phyloP scores from a whole-genome alignment of 1,284 basidiomycete species.

The Tilletiopsis washingtonensis region DNA sequence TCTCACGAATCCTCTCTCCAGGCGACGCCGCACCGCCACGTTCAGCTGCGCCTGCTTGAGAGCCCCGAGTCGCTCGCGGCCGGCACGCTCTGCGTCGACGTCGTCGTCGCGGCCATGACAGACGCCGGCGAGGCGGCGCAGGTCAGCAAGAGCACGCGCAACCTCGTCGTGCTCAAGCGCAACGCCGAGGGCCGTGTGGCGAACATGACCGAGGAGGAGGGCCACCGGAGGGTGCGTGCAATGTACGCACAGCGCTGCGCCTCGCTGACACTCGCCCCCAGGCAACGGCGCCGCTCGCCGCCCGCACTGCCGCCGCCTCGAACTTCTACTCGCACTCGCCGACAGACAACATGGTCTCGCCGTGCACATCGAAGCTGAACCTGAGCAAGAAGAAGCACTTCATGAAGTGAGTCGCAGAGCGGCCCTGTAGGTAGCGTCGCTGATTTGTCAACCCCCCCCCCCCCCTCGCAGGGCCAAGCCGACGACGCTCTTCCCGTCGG shows the following conservation, averaged over 20 bases:
- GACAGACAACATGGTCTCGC: constrained; percentile 44
- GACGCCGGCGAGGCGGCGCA: neutral
- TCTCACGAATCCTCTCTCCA: constrained; percentile 3
- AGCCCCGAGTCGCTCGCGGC: constrained; percentile 39
- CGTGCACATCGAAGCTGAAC: constrained; percentile 45
- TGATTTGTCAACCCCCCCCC: neutral
- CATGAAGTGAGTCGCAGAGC: constrained; percentile 19
- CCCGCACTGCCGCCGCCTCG: constrained; percentile 33
- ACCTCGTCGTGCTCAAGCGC: constrained; percentile 41
- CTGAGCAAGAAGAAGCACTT: constrained; percentile 43
- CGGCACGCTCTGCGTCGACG: constrained; percentile 39
- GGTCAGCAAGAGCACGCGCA: constrained; percentile 20
- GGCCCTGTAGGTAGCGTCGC: neutral
- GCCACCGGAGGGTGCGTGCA: constrained; percentile 31
- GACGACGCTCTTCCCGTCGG: constrained; percentile 36
- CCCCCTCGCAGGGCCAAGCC: constrained; percentile 24
- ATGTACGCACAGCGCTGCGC: neutral
- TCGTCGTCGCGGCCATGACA: constrained; percentile 12
- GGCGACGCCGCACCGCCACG: constrained; percentile 2
- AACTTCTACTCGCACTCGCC: constrained; percentile 37
- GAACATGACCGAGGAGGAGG: constrained; percentile 39
- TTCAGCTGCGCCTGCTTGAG: constrained; percentile 34
- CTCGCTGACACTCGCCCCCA: neutral
- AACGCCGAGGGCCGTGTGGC: constrained; percentile 29
- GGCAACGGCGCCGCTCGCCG: constrained; percentile 40